Percentiles rank a stretch among this genome's conserved stretches.
These are phyloP conservation scores for Xanthoconium separans DNA, from an alignment of 1,284 basidiomycete species.

Conservation along the genomic window DNA sequence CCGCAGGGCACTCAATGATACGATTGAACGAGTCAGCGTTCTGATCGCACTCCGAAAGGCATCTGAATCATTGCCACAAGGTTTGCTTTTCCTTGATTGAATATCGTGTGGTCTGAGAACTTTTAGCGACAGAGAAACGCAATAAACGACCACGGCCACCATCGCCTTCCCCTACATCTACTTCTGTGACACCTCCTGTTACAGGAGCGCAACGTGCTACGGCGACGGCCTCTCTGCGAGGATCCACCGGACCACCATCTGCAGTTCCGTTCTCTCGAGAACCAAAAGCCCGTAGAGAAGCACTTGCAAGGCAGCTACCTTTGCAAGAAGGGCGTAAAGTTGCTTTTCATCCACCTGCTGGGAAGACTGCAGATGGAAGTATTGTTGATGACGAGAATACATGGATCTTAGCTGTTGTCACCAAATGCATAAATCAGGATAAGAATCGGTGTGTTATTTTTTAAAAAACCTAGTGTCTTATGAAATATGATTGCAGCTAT, in stretches of 20 bases:
- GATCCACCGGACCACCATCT: conserved; percentile 59
- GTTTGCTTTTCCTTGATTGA: conserved; percentile 34
- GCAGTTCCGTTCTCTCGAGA: conserved; percentile 60
- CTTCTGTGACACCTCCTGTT: conserved; percentile 37
- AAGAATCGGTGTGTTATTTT: conserved; percentile 52
- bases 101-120: background rate
- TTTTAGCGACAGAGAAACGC: conserved; percentile 55
- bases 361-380: conserved; percentile 46
- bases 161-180: conserved; percentile 57
- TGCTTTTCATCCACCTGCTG: conserved; percentile 68
- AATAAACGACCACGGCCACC: conserved; percentile 69
- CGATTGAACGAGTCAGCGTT: conserved; percentile 65
- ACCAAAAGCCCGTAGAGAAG: conserved; percentile 61
- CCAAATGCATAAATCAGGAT: conserved; percentile 64
- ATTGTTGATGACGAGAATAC: conserved; percentile 60
- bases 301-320: conserved; percentile 58
- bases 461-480: background rate
- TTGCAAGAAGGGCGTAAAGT: conserved; percentile 72
- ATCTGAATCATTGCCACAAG: conserved; percentile 57
- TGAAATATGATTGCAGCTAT: conserved; percentile 47
- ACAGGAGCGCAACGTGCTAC: conserved; percentile 43
- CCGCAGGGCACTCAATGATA: conserved; percentile 64
- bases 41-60: conserved; percentile 71
- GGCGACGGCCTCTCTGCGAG: conserved; percentile 42
- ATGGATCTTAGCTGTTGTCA: conserved; percentile 79